These are phyloP conservation scores for Sedum album DNA, from an alignment of 164 flowering plant species.

Conservation along the genomic window DNA sequence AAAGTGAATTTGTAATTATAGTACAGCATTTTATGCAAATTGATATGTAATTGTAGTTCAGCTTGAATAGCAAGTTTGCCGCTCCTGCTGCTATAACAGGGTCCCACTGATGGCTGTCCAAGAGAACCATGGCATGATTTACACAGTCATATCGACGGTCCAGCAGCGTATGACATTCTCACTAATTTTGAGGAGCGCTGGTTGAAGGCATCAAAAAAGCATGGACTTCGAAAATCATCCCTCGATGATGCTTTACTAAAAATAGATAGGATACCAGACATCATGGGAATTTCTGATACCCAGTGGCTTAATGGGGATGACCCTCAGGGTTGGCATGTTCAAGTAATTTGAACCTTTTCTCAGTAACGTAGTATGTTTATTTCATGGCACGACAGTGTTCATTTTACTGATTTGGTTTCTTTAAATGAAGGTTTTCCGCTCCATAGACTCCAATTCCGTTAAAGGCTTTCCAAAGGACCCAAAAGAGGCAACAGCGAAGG, in stretches of 20 bases:
- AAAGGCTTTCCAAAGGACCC: slow-evolving; percentile 61
- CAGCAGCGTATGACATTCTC: slow-evolving; percentile 42
- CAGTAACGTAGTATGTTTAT: background rate
- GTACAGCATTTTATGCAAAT: no score
- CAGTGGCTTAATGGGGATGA: slow-evolving; percentile 15
- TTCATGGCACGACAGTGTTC: slow-evolving; percentile 16
- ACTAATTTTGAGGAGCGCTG: slow-evolving; percentile 50
- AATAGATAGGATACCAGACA: slow-evolving; percentile 35
- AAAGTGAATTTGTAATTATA: no score
- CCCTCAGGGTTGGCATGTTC: slow-evolving; percentile 40
- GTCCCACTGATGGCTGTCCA: slow-evolving; percentile 25
- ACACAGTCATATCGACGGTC: slow-evolving; percentile 37
- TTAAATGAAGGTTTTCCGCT: slow-evolving; percentile 45
- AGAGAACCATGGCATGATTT: slow-evolving; percentile 54
- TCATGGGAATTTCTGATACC: slow-evolving; percentile 24
- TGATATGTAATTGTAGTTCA: no score
- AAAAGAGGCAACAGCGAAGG: slow-evolving; percentile 41
- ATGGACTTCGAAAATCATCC: slow-evolving; percentile 25
- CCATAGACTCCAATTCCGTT: slow-evolving; percentile 59
- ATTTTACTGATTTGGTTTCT: background rate
- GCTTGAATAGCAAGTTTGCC: no score
- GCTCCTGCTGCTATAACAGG: slow-evolving; percentile 15
- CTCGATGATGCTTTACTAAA: slow-evolving; percentile 32
- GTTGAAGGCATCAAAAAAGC: slow-evolving; percentile 34
- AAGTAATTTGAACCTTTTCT: slow-evolving; percentile 17